Conservation (phyloP, 495 filamentous ascomycete genomes). For the Penicillium samsonianum region DNA sequence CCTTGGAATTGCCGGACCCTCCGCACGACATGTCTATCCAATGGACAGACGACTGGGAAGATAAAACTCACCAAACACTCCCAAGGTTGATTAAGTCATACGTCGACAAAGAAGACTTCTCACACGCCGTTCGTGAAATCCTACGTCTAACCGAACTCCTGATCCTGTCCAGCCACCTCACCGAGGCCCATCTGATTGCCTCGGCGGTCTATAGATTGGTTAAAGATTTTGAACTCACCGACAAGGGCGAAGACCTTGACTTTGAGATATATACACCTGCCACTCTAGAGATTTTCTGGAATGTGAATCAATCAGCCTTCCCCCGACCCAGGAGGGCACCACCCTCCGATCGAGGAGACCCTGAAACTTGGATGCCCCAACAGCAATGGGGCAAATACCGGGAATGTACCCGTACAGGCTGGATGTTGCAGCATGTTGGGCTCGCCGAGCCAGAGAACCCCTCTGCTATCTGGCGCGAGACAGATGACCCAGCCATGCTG, state of each 20-base stretch:
- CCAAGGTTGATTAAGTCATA: conserved; percentile 4
- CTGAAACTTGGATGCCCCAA: background rate
- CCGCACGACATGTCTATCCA: background rate
- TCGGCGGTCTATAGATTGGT: background rate
- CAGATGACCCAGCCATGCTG: background rate
- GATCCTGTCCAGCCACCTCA: background rate
- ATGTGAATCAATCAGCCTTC: background rate
- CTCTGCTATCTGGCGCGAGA: background rate
- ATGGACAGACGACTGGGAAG: background rate
- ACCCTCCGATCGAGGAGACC: background rate
- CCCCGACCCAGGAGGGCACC: background rate
- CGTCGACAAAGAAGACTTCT: background rate
- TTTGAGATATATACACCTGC: background rate
- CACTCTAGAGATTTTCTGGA: background rate
- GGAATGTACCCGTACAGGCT: conserved; percentile 8
- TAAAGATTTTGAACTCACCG: background rate
- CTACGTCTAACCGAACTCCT: background rate
- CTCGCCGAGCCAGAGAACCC: conserved; percentile 1
- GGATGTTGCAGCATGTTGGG: background rate
- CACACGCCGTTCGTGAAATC: background rate
- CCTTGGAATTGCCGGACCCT: too few species aligned
- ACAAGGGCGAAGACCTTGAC: background rate
- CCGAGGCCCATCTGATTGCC: background rate
- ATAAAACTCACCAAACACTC: background rate
- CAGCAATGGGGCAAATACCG: conserved; percentile 4